Percentiles rank a stretch among this genome's conserved stretches.
phyloP scores from a whole-genome alignment of 768 basidiomycete genomes.

The Gloeopeniophorella convolvens region DNA sequence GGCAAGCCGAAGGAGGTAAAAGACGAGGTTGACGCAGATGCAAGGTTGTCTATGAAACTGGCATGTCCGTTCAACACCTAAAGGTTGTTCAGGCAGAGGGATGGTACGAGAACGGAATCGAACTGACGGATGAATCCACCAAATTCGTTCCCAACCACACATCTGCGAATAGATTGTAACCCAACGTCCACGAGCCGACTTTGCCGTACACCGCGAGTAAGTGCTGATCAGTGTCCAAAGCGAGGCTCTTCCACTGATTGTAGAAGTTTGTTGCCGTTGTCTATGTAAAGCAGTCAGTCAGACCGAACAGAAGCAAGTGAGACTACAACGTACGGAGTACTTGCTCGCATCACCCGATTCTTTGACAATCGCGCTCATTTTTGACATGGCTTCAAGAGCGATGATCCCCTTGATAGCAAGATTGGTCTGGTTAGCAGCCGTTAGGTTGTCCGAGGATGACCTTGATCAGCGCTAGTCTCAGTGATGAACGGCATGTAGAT shows the following conservation, averaged over 20 bases:
- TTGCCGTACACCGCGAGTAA: conserved; percentile 3
- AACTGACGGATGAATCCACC: conserved; percentile 29
- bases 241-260: conserved; percentile 8
- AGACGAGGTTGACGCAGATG: neutral
- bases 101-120: neutral
- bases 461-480: conserved; percentile 13
- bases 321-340: conserved; percentile 24
- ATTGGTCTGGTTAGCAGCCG: conserved; percentile 55
- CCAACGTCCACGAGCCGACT: conserved; percentile 43
- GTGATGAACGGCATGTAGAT: conserved; percentile 33
- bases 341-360: conserved; percentile 18
- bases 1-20: conserved; percentile 12
- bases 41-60: neutral
- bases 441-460: conserved; percentile 4
- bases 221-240: conserved; percentile 3
- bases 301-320: neutral
- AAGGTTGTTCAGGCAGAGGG: neutral
- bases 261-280: neutral
- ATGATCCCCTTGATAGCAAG: conserved; percentile 67
- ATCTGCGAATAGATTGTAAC: conserved; percentile 61
- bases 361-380: conserved; percentile 35
- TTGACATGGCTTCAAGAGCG: conserved; percentile 57
- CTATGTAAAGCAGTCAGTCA: conserved; percentile 1
- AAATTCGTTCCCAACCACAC: conserved; percentile 48
- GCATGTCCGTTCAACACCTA: conserved; percentile 12